These are phyloP conservation scores for Termitomyces sp. DNA, from an alignment of 768 basidiomycete genomes.

Conservation along the genomic window DNA sequence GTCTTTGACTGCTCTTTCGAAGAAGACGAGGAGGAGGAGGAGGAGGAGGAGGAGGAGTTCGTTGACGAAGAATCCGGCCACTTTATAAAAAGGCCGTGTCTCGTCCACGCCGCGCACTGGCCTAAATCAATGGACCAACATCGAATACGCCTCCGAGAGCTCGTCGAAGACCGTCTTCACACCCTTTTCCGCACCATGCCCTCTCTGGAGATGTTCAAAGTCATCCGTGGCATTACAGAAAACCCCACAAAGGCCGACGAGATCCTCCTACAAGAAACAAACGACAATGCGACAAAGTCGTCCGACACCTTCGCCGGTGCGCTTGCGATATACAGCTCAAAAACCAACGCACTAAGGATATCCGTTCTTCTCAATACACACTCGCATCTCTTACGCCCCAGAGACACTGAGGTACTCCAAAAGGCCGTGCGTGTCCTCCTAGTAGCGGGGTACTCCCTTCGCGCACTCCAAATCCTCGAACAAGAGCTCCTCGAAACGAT, in stretches of 20 bases:
- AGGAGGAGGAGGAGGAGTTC: constrained; percentile 21
- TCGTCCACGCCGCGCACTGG: constrained; percentile 50
- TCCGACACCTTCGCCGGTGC: constrained; percentile 52
- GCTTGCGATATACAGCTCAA: constrained; percentile 43
- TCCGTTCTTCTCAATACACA: constrained; percentile 39
- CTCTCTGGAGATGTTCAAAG: neutral
- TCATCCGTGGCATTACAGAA: constrained; percentile 13
- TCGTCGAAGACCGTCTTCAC: constrained; percentile 41
- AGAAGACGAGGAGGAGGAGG: constrained; percentile 22
- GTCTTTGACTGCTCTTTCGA: constrained; percentile 5
- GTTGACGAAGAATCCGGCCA: constrained; percentile 25
- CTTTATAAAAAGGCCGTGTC: constrained; percentile 19
- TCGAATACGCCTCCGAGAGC: constrained; percentile 32
- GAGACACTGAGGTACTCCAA: constrained; percentile 45
- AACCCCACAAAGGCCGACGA: constrained; percentile 31
- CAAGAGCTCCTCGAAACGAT: constrained; percentile 47
- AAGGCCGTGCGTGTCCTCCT: constrained; percentile 36
- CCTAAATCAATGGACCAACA: constrained; percentile 33
- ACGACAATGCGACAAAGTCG: constrained; percentile 39
- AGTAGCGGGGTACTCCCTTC: constrained; percentile 19
- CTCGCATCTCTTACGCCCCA: constrained; percentile 55
- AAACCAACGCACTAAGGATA: constrained; percentile 30
- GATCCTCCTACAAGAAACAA: constrained; percentile 20
- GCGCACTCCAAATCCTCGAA: constrained; percentile 41
- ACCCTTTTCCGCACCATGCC: constrained; percentile 35